Evolutionary conservation across 2,329 filamentous ascomycete species (phyloP).

Genomic region (Lasiodiplodia citricola): DNA sequence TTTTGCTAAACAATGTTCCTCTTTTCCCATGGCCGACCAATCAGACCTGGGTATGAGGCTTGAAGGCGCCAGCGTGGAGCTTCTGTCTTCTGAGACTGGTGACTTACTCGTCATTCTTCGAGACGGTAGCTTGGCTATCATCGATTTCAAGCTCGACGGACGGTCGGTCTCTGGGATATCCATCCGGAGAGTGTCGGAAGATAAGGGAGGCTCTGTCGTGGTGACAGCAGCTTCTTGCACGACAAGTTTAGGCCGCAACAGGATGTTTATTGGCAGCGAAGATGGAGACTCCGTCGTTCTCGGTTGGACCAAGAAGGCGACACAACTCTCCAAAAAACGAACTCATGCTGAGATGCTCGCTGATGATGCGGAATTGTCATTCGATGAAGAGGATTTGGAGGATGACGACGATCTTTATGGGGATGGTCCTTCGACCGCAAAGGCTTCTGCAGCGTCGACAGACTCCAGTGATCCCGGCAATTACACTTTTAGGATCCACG

Average conservation of each 20-base stretch:
- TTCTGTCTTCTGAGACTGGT: slow-evolving; percentile 75
- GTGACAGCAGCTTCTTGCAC: slow-evolving; percentile 71
- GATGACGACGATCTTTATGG: slow-evolving; percentile 67
- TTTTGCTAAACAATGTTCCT: slow-evolving; percentile 81
- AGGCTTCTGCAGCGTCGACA: slow-evolving; percentile 42
- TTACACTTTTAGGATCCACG: slow-evolving; percentile 76
- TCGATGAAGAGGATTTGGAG: slow-evolving; percentile 64
- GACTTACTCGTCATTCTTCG: slow-evolving; percentile 84
- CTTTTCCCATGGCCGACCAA: slow-evolving; percentile 86
- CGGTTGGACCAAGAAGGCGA: slow-evolving; percentile 74
- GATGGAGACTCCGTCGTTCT: slow-evolving; percentile 80
- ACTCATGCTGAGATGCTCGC: slow-evolving; percentile 64
- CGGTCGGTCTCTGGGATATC: slow-evolving; percentile 86
- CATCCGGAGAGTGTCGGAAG: slow-evolving; percentile 67
- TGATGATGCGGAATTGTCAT: slow-evolving; percentile 51
- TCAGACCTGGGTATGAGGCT: slow-evolving; percentile 78
- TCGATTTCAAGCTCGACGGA: slow-evolving; percentile 87
- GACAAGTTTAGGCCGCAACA: slow-evolving; percentile 68
- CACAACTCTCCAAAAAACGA: slow-evolving; percentile 66
- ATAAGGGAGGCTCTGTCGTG: slow-evolving; percentile 68
- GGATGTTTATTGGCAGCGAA: slow-evolving; percentile 85
- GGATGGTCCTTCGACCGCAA: slow-evolving; percentile 53
- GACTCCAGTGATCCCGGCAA: slow-evolving; percentile 62
- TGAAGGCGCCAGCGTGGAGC: slow-evolving; percentile 79
- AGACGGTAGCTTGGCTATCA: slow-evolving; percentile 73